A percentile compares a stretch with the other conserved stretches of the same genome.
These are phyloP conservation scores for Lachnellula subtilissima DNA, from an alignment of 2,329 filamentous ascomycete species.

Conservation along the genomic window DNA sequence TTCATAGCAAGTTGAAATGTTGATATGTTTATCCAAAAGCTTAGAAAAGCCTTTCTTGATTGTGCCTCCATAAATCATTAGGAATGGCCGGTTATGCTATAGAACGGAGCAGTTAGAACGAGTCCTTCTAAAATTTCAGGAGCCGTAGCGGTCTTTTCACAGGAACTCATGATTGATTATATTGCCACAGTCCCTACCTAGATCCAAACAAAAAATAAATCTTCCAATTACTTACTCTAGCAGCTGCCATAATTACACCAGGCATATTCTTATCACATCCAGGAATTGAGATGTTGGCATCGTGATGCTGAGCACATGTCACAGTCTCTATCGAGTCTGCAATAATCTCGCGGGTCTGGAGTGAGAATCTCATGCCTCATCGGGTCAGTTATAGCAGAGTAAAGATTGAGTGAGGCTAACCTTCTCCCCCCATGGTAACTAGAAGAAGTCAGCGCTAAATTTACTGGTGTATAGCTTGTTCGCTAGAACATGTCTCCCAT, in stretches of 20 bases:
- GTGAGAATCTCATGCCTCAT: constrained; percentile 88
- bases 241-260: constrained; percentile 48
- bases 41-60: constrained; percentile 82
- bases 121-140: neutral
- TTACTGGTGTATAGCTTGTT: neutral
- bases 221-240: neutral
- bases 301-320: constrained; percentile 54
- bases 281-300: constrained; percentile 88
- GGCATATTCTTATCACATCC: constrained; percentile 99
- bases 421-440: constrained; percentile 93
- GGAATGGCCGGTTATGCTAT: constrained; percentile 75
- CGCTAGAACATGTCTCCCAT: neutral
- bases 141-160: neutral
- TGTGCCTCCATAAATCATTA: constrained; percentile 94
- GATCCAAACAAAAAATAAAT: neutral
- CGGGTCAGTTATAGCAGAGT: constrained; percentile 16
- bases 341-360: constrained; percentile 87
- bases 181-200: too few relatives aligned
- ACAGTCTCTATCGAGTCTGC: constrained; percentile 88
- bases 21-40: constrained; percentile 72
- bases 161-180: neutral
- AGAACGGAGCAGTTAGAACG: constrained; percentile 51
- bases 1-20: constrained; percentile 86
- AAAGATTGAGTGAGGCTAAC: constrained; percentile 39
- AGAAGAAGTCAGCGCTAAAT: constrained; percentile 46